Evolutionary conservation across 2,329 filamentous ascomycete genomes (phyloP).

Genomic region (Pseudocercospora fuligena): DNA sequence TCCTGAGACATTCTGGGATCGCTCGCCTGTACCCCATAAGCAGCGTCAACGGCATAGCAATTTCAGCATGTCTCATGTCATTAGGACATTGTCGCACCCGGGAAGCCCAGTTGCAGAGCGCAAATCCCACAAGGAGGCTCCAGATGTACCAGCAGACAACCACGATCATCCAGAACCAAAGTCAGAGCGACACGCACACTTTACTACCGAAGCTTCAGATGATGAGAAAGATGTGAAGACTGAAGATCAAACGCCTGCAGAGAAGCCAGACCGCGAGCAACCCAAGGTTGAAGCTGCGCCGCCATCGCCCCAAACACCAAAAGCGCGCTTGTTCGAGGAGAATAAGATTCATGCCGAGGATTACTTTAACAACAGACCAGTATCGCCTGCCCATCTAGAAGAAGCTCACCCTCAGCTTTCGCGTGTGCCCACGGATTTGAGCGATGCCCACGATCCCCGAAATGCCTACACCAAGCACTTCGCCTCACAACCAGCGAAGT

Average conservation of each 20-base stretch:
- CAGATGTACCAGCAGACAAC: background rate
- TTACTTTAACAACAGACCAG: constrained; percentile 25
- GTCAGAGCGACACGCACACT: constrained; percentile 25
- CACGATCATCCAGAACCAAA: constrained; percentile 1
- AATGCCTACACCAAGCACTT: constrained; percentile 71
- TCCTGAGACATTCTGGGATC: constrained; percentile 95
- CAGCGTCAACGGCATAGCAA: constrained; percentile 17
- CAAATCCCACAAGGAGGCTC: constrained; percentile 24
- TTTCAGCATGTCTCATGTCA: constrained; percentile 32
- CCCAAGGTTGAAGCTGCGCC: constrained; percentile 4
- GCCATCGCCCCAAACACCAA: constrained; percentile 5
- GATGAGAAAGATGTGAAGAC: constrained; percentile 18
- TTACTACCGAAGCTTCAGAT: constrained; percentile 19
- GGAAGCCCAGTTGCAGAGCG: constrained; percentile 18
- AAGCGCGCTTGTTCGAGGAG: background rate
- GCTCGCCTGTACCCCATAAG: constrained; percentile 65
- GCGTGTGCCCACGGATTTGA: constrained; percentile 3
- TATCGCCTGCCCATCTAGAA: constrained; percentile 16
- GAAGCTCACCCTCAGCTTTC: constrained; percentile 7
- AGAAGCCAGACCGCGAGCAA: constrained; percentile 21
- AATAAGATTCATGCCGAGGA: constrained; percentile 3
- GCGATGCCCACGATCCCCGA: constrained; percentile 18
- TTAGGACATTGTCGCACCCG: constrained; percentile 21
- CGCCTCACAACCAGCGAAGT: constrained; percentile 68
- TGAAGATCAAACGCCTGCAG: constrained; percentile 6